Conservation (phyloP, 2,329 filamentous ascomycete genomes). For the Aspergillus vadensis region DNA sequence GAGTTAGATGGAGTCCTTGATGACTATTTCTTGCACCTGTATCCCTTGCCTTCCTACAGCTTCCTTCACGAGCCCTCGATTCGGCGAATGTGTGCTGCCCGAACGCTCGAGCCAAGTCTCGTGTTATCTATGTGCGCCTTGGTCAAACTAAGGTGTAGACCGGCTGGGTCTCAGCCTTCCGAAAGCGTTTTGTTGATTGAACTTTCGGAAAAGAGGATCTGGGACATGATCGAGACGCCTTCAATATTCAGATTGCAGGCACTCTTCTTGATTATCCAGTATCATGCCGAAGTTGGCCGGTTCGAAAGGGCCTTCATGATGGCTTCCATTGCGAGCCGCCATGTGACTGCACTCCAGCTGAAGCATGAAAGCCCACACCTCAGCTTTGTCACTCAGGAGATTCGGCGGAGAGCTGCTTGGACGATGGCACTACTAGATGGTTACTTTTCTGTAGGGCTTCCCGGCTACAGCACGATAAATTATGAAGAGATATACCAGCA, state of each 20-base stretch:
- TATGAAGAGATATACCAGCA: conserved; percentile 2
- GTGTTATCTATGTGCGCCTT: neutral
- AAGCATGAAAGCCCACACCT: conserved; percentile 1
- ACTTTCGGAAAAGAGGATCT: neutral
- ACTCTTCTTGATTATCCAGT: conserved; percentile 2
- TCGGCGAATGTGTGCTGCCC: neutral
- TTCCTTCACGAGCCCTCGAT: neutral
- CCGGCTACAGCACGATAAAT: neutral
- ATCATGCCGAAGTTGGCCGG: neutral
- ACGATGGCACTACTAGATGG: conserved; percentile 2
- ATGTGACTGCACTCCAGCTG: neutral
- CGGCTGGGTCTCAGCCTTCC: neutral
- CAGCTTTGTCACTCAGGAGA: conserved; percentile 1
- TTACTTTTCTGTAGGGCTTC: neutral
- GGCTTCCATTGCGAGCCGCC: neutral
- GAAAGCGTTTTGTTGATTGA: neutral
- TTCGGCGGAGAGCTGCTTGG: neutral
- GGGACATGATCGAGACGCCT: neutral
- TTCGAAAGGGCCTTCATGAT: neutral
- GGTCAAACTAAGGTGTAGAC: neutral
- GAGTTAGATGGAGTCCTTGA: neutral
- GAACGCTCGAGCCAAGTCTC: neutral
- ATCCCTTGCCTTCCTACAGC: conserved; percentile 1
- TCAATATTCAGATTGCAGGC: neutral
- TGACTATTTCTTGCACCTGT: neutral